These are phyloP conservation scores for Chrysanthemum lavandulifolium DNA, from an alignment of 129 eudicot species.

Conservation along the genomic window DNA sequence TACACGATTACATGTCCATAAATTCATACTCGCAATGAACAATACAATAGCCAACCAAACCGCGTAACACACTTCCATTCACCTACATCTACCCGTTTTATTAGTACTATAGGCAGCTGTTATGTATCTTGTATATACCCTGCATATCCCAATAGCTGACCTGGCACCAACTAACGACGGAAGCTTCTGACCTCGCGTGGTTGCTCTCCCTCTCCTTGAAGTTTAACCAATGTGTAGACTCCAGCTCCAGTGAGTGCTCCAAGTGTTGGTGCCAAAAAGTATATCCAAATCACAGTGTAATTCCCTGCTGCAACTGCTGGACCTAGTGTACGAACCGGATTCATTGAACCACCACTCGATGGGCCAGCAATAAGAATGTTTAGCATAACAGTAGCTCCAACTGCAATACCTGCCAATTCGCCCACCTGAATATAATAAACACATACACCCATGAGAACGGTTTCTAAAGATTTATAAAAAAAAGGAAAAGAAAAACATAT, in stretches of 20 bases:
- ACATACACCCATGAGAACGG: not conserved
- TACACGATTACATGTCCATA: slow-evolving; percentile 20
- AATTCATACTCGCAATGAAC: not conserved
- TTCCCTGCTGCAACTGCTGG: slow-evolving; percentile 93
- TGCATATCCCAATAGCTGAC: not conserved
- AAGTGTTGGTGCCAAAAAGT: slow-evolving; percentile 73
- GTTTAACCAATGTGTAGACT: slow-evolving; percentile 73
- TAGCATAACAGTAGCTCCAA: slow-evolving; percentile 90
- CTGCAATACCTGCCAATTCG: slow-evolving; percentile 85
- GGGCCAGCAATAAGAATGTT: slow-evolving; percentile 85
- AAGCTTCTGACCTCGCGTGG: slow-evolving; percentile 66
- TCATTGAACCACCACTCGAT: slow-evolving; percentile 85
- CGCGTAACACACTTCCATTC: slow-evolving; percentile 21
- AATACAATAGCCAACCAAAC: slow-evolving; percentile 17
- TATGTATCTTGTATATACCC: not conserved
- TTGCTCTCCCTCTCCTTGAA: slow-evolving; percentile 43
- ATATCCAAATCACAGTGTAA: slow-evolving; percentile 73
- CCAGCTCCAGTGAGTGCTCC: slow-evolving; percentile 84
- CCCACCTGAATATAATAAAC: slow-evolving; percentile 64
- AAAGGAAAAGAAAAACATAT: not conserved
- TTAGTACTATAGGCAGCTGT: slow-evolving; percentile 16
- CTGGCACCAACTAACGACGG: slow-evolving; percentile 48
- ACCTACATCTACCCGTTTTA: slow-evolving; percentile 15
- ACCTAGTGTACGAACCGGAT: slow-evolving; percentile 82
- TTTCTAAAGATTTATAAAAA: not conserved